Evolutionary conservation across 2,329 filamentous ascomycete species (phyloP).

Genomic region (Claviceps quebecensis): DNA sequence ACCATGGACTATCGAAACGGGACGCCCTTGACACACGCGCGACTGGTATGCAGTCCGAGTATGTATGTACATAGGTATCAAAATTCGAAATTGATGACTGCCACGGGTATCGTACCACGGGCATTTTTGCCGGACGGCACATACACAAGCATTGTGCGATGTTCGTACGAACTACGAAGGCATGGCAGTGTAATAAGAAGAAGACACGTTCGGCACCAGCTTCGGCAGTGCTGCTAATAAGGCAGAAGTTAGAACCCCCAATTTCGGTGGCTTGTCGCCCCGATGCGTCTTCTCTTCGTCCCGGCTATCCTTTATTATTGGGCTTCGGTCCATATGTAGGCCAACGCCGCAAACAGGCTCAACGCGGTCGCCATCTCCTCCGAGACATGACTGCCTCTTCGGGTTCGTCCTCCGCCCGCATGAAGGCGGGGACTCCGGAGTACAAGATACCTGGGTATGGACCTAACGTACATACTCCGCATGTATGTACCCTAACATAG

Average conservation of each 20-base stretch:
- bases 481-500: too few relatives aligned
- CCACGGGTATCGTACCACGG: background rate
- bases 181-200: background rate
- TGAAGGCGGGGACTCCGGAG: background rate
- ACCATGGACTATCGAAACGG: background rate
- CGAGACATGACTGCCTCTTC: background rate
- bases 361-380: background rate
- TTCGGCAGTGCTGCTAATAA: background rate
- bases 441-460: too few relatives aligned
- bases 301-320: background rate
- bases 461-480: too few relatives aligned
- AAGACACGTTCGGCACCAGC: background rate
- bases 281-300: background rate
- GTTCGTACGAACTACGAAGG: background rate
- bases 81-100: background rate
- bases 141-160: background rate
- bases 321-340: background rate
- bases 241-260: background rate
- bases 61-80: background rate
- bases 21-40: background rate
- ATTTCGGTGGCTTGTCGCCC: background rate
- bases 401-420: background rate
- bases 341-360: background rate
- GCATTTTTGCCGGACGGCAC: background rate
- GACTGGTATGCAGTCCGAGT: background rate